These are phyloP conservation scores for Albifimbria verrucaria DNA, from an alignment of 2,329 filamentous ascomycete genomes.

Conservation along the genomic window DNA sequence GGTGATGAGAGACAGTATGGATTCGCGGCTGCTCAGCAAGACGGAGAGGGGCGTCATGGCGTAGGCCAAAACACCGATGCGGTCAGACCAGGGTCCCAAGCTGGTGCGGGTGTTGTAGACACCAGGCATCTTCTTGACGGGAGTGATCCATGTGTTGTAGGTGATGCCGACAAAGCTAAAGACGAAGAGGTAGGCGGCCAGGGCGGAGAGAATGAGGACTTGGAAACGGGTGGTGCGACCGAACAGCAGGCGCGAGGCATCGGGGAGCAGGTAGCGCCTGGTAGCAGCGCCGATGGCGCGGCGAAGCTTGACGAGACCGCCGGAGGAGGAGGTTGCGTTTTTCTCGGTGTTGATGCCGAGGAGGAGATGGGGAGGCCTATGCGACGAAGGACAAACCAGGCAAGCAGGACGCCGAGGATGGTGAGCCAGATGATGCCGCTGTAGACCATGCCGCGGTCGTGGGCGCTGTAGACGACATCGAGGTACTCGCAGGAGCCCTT, in stretches of 20 bases:
- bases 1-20: conserved; percentile 65
- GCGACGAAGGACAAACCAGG: conserved; percentile 33
- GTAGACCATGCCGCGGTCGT: conserved; percentile 49
- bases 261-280: conserved; percentile 57
- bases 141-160: conserved; percentile 68
- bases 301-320: conserved; percentile 23
- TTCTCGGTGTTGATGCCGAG: conserved; percentile 11
- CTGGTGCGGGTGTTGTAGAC: conserved; percentile 62
- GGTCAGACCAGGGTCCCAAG: conserved; percentile 66
- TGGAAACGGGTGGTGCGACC: conserved; percentile 68
- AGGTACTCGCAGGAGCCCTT: conserved; percentile 47
- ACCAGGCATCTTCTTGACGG: conserved; percentile 53
- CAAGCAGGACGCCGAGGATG: conserved; percentile 38
- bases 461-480: conserved; percentile 46
- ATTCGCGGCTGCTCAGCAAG: conserved; percentile 65
- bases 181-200: conserved; percentile 61
- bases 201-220: conserved; percentile 54
- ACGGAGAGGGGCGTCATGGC: conserved; percentile 70
- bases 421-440: conserved; percentile 47
- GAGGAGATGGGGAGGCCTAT: conserved; percentile 22
- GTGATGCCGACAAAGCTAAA: conserved; percentile 68
- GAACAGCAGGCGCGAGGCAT: conserved; percentile 56
- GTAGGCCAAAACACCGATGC: conserved; percentile 68
- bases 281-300: conserved; percentile 36
- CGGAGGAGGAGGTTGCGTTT: conserved; percentile 17